Evolutionary conservation across 257 asterid genomes (phyloP), one percentile per base, ranked within the genome.

Genomic region (Knoxia roxburghii): DNA sequence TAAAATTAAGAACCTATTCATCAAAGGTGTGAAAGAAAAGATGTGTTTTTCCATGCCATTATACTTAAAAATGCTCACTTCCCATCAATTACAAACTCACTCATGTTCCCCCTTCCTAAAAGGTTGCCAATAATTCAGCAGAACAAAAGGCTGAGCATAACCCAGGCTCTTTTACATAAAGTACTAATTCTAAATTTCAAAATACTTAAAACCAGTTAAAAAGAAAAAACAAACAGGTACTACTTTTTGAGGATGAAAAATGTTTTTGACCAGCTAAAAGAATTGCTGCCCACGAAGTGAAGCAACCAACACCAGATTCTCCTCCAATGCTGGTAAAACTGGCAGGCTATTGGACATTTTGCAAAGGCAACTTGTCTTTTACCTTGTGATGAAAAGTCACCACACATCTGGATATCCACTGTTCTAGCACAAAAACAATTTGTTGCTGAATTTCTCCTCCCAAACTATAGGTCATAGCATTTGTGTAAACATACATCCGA

Each of bases 1-100:
- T 23, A 27, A 46, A 37, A 35, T 9, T 13, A 7, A 63, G 65
- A 71, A 51, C 43, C n/a, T 18, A 40, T 66, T 61, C 30, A 69
- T 29, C 27, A 52, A 4, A 43, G 45, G 27, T 41, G 23, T 29
- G 2, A 4, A 2, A 14, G 6, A 39, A 53, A 41, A 37, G 32
- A 55, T 12, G 3, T 59, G 0, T 58, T 58, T 14, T 24, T 41
- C 41, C 21, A 39, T 24, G 21, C 39, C 66, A 61, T 3, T 23
- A 7, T 10, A n/a, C 27, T 8, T 57, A 20, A 57, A 39, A 9
- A 40, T 18, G 23, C 6, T 32, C 12, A 40, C 46, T 37, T 26
- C 40, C 32, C 51, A 61, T 37, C 51, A 39, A 61, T n/a, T 55
- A 2, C n/a, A 1, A 37, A n/a, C n/a, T n/a, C 18, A 21, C 29